Conservation (phyloP, 179 eudicot species). For the Beta macrorhiza region DNA sequence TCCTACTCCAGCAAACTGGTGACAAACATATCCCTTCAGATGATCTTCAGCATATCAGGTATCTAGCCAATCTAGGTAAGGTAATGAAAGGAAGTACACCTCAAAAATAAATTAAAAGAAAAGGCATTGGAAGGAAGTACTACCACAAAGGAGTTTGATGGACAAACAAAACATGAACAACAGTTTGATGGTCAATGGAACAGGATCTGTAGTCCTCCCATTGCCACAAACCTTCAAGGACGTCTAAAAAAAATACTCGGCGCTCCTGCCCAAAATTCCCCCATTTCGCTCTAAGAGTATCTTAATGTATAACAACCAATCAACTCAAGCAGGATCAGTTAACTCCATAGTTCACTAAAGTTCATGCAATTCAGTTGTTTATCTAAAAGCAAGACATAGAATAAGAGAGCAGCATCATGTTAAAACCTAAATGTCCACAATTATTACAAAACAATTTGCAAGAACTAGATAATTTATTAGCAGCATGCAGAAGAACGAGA, state of each 20-base stretch:
- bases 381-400: background rate
- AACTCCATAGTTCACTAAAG: background rate
- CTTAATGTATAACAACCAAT: background rate
- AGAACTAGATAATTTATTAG: background rate
- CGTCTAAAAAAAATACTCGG: background rate
- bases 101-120: no score
- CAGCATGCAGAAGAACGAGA: background rate
- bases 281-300: background rate
- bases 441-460: background rate
- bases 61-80: background rate
- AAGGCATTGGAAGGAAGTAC: background rate
- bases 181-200: background rate
- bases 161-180: background rate
- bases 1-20: background rate
- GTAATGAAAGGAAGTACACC: background rate
- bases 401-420: background rate
- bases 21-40: background rate
- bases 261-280: background rate
- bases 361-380: background rate
- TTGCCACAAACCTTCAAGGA: background rate
- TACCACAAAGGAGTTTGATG: background rate
- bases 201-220: background rate
- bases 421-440: background rate
- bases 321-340: background rate
- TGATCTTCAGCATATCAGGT: background rate